Evolutionary conservation across 768 basidiomycete genomes (phyloP).

Genomic region (Porphyrellus cyaneotinctus): DNA sequence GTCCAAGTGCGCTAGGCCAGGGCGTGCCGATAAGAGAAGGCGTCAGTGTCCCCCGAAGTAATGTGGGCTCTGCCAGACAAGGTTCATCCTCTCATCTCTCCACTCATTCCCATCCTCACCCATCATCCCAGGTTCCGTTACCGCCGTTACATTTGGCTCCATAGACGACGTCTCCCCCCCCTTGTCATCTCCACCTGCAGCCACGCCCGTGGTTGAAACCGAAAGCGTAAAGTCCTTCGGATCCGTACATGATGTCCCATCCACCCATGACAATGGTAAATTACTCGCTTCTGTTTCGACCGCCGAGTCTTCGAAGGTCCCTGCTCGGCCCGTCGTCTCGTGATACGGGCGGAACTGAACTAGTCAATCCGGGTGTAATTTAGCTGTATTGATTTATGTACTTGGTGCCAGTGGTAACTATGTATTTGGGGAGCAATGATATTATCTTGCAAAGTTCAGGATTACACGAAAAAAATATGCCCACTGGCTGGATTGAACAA

Average conservation of each 20-base stretch:
- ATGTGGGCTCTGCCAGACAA: constrained; percentile 63
- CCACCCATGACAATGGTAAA: constrained; percentile 61
- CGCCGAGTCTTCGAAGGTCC: constrained; percentile 35
- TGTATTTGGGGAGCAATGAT: no score
- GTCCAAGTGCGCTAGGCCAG: constrained; percentile 70
- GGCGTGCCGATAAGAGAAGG: constrained; percentile 76
- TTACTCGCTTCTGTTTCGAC: constrained; percentile 43
- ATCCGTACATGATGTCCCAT: constrained; percentile 54
- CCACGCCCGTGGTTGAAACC: constrained; percentile 57
- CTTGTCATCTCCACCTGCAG: constrained; percentile 80
- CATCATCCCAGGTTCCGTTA: constrained; percentile 40
- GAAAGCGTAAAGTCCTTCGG: constrained; percentile 82
- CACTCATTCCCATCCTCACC: constrained; percentile 5
- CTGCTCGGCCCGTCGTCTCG: constrained; percentile 24
- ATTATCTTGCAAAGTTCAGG: no score
- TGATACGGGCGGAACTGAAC: constrained; percentile 35
- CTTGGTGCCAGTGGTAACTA: no score
- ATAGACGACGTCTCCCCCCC: constrained; percentile 76
- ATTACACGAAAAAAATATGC: constrained; percentile 18
- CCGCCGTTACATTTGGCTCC: constrained; percentile 79
- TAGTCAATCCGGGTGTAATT: not conserved
- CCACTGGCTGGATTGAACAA: constrained; percentile 45
- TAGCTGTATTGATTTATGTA: not conserved
- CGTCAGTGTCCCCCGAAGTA: constrained; percentile 64
- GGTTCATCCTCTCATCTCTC: constrained; percentile 37